Conservation (phyloP, 305 asterid genomes). For the Fraxinus nigra region DNA sequence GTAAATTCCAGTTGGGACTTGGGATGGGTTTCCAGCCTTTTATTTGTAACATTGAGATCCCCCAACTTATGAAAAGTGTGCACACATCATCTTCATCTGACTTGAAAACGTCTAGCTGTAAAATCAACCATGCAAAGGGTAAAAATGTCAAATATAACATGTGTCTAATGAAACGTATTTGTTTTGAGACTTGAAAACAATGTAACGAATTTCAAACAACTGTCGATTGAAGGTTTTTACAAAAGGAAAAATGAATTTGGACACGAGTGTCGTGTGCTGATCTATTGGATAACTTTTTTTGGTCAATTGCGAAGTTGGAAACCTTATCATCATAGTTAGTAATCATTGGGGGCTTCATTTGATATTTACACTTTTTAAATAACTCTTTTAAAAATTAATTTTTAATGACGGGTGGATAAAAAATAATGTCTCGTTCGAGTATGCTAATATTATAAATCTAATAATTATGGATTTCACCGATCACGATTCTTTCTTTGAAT, state of each 20-base stretch:
- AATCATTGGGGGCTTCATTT: neutral
- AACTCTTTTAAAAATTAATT: neutral
- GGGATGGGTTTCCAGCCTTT: neutral
- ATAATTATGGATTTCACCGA: neutral
- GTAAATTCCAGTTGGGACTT: neutral
- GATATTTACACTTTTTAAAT: neutral
- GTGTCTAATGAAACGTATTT: neutral
- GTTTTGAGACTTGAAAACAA: neutral
- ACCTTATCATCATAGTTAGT: neutral
- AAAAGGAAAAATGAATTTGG: neutral
- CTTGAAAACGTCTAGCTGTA: neutral
- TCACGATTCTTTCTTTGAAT: neutral
- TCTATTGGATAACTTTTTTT: neutral
- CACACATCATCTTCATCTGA: neutral
- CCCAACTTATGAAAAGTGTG: neutral
- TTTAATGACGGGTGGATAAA: neutral
- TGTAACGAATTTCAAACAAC: neutral
- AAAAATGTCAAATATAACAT: neutral
- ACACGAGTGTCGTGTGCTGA: neutral
- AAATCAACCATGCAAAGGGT: neutral
- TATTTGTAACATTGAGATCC: neutral
- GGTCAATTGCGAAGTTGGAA: neutral
- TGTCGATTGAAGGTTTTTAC: neutral
- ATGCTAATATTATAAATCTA: neutral
- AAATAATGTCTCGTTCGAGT: neutral